Base-by-base conservation (phyloP, 768 basidiomycete species). In the Boletellus sp. region DNA sequence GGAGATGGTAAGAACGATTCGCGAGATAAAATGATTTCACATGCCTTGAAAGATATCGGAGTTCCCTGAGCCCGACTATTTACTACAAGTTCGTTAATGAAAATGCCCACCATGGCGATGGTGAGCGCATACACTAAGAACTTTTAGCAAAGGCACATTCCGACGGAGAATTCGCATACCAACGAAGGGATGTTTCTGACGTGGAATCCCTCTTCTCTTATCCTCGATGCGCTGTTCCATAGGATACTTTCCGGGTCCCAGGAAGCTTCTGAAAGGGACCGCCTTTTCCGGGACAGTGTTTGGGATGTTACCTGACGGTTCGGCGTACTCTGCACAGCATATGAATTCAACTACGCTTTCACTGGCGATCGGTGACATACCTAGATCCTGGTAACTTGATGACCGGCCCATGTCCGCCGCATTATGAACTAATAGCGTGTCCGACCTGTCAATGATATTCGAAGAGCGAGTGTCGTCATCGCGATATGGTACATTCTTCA, bases 1-100 rank as follows among this genome's bases (percentile, higher is more conserved):
- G 41, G 4, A 42, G 26, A 46, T 19, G 16, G 17, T 64, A 44
- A 66, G 53, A 39, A 47, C 9, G 15, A 8, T 24, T 37, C 9
- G 8, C 6, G 8, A 12, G 31, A 34, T 11, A 13, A 43, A 48
- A 23, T 9, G 34, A n/a, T 39, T 17, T 20, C 24, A 57, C 73
- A 48, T 50, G 83, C 90, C 74, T 93, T 88, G 66, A 93, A 83
- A 3, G 94, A 93, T 41, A 97, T 76, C 0, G 90, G 86, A 6
- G 79, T 83, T 0, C 94, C 94, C 60, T 93, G 92, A 16, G 80
- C 77, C 56, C 78, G 74, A 48, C 74, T 66, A 62, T 96, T 94
- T 20, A 81, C 73, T 19, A 92, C 80, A 19, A 94, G 75, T 66
- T 95, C 94, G 58, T 87, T 87, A n/a, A 94, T 84, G 58, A 95